phyloP scores from a whole-genome alignment of 495 filamentous ascomycete species.

The Tuber calosporum region DNA sequence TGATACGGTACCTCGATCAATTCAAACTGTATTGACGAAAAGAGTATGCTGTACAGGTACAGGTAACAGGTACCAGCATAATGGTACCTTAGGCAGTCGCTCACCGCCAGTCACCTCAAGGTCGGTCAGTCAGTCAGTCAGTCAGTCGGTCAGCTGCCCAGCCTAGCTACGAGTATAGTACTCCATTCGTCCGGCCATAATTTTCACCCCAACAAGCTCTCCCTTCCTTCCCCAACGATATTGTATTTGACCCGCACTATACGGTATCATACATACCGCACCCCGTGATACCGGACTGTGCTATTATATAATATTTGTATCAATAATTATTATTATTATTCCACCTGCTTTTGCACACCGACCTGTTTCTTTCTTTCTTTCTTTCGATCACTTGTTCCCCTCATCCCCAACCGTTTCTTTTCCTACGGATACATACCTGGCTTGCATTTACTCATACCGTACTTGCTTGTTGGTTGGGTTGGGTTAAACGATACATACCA shows the following conservation, averaged over 20 bases:
- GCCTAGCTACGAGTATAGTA: too few relatives aligned
- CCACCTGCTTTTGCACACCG: slow-evolving; percentile 4
- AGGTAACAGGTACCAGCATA: too few relatives aligned
- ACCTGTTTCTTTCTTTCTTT: slow-evolving; percentile 6
- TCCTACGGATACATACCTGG: background rate
- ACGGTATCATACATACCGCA: background rate
- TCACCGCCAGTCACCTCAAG: background rate
- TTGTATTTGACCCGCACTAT: background rate
- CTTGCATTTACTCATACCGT: background rate
- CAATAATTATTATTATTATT: slow-evolving; percentile 29
- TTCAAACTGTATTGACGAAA: background rate
- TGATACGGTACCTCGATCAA: background rate
- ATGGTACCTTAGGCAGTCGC: background rate
- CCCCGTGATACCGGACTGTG: background rate
- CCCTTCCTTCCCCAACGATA: slow-evolving; percentile 1
- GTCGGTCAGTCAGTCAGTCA: slow-evolving; percentile 3
- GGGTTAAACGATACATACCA: background rate
- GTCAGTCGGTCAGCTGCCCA: slow-evolving; percentile 2
- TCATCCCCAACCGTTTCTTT: background rate
- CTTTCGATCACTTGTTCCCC: slow-evolving; percentile 2
- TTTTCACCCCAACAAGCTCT: slow-evolving; percentile 1
- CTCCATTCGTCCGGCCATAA: background rate
- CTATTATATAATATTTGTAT: background rate
- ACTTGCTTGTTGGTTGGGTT: background rate
- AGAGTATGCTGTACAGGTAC: background rate